These are phyloP conservation scores for Geotrichum europaeum DNA, from an alignment of 1,139 yeast genomes.

Conservation along the genomic window DNA sequence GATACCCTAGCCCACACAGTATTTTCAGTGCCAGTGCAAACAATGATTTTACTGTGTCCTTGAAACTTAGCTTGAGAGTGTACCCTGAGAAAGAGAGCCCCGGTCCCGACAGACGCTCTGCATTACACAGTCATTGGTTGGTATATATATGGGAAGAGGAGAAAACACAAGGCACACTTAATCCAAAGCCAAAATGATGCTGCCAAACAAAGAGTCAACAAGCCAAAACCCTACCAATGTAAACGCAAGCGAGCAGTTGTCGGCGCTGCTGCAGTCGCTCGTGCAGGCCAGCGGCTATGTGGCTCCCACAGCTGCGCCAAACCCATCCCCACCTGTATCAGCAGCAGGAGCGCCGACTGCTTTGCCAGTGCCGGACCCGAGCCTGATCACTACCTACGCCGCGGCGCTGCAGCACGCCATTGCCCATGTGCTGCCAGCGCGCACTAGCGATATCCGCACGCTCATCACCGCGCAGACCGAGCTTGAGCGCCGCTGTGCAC, in stretches of 20 bases:
- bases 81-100: too few relatives aligned
- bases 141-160: too few relatives aligned
- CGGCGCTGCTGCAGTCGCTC: constrained; percentile 1
- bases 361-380: background rate
- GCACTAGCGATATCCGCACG: background rate
- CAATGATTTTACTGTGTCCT: too few relatives aligned
- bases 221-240: background rate
- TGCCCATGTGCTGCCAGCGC: background rate
- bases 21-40: too few relatives aligned
- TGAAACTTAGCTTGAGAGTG: too few relatives aligned
- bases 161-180: background rate
- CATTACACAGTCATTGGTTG: too few relatives aligned
- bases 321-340: background rate
- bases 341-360: background rate
- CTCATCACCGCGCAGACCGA: background rate
- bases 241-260: background rate
- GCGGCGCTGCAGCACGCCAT: background rate
- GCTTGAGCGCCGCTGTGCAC: constrained; percentile 4
- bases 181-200: background rate
- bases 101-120: too few relatives aligned
- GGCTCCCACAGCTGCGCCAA: background rate
- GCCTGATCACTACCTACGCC: background rate
- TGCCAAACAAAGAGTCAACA: background rate
- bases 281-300: background rate
- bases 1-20: too few relatives aligned